phyloP scores from a whole-genome alignment of 1,284 basidiomycete genomes.

The Stereum hirsutum region DNA sequence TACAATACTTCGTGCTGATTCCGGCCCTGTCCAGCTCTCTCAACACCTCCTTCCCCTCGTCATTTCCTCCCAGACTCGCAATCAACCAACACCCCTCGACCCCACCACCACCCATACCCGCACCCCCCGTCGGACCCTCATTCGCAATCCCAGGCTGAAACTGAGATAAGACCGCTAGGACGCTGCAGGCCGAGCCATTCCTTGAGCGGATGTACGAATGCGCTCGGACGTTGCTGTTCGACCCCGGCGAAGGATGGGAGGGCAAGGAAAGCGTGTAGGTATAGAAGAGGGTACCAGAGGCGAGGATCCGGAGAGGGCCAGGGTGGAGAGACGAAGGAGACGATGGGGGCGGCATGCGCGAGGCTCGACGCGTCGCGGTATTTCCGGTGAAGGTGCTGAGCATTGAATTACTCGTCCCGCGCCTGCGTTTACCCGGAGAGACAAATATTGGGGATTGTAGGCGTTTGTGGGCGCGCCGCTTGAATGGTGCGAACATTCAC shows the following conservation, averaged over 20 bases:
- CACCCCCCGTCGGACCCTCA: not conserved
- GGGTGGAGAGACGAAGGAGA: constrained; percentile 6
- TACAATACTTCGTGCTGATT: constrained; percentile 64
- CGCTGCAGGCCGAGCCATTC: constrained; percentile 62
- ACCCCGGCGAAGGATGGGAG: constrained; percentile 49
- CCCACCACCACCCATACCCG: constrained; percentile 16
- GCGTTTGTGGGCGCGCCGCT: too few relatives aligned
- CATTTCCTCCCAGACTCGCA: constrained; percentile 62
- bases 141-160: constrained; percentile 24
- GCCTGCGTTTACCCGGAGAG: too few relatives aligned
- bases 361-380: too few relatives aligned
- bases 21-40: constrained; percentile 57
- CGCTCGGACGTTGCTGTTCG: constrained; percentile 51
- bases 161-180: constrained; percentile 65
- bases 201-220: constrained; percentile 56
- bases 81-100: constrained; percentile 58
- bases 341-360: constrained; percentile 15
- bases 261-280: constrained; percentile 61
- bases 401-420: too few relatives aligned
- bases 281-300: constrained; percentile 69
- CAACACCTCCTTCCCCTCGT: constrained; percentile 54
- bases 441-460: too few relatives aligned
- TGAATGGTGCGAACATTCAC: too few relatives aligned
- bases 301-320: constrained; percentile 58
- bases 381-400: too few relatives aligned